These are phyloP conservation scores for Kwoniella bestiolae DNA, from an alignment of 768 basidiomycete species.

Conservation along the genomic window DNA sequence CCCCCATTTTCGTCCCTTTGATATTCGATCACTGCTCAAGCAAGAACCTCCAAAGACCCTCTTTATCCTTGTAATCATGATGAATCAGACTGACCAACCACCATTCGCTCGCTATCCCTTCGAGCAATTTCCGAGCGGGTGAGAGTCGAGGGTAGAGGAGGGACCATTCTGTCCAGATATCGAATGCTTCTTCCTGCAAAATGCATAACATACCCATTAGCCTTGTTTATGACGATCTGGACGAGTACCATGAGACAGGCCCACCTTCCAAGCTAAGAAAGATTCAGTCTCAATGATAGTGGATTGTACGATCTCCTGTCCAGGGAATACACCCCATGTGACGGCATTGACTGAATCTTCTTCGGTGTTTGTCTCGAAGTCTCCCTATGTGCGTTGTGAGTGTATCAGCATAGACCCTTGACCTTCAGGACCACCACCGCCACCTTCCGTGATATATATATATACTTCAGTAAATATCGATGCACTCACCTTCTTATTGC, in stretches of 20 bases:
- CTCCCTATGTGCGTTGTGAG: no score
- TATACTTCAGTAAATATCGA: background rate
- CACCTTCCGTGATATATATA: no score
- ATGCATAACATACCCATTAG: conserved; percentile 2
- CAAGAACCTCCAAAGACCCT: conserved; percentile 84
- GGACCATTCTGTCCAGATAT: conserved; percentile 95
- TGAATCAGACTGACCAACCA: conserved; percentile 94
- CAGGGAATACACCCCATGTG: conserved; percentile 98
- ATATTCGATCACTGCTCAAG: conserved; percentile 56
- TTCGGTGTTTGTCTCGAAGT: conserved; percentile 76
- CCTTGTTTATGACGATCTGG: background rate
- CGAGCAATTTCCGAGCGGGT: conserved; percentile 71
- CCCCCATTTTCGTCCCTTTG: background rate
- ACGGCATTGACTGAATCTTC: conserved; percentile 87
- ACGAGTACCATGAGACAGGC: conserved; percentile 28
- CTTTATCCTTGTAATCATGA: conserved; percentile 82
- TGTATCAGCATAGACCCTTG: background rate
- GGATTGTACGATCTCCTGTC: conserved; percentile 91
- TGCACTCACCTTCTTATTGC: conserved; percentile 68
- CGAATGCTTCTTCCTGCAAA: conserved; percentile 88
- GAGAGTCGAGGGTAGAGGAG: conserved; percentile 79
- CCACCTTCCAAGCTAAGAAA: conserved; percentile 95
- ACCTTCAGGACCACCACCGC: no score
- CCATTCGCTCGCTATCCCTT: conserved; percentile 69
- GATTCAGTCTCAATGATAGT: conserved; percentile 95